Percentiles rank a stretch among this genome's conserved stretches.
Conservation (phyloP, 2,329 filamentous ascomycete genomes). For the Phyllosticta citrichinensis region DNA sequence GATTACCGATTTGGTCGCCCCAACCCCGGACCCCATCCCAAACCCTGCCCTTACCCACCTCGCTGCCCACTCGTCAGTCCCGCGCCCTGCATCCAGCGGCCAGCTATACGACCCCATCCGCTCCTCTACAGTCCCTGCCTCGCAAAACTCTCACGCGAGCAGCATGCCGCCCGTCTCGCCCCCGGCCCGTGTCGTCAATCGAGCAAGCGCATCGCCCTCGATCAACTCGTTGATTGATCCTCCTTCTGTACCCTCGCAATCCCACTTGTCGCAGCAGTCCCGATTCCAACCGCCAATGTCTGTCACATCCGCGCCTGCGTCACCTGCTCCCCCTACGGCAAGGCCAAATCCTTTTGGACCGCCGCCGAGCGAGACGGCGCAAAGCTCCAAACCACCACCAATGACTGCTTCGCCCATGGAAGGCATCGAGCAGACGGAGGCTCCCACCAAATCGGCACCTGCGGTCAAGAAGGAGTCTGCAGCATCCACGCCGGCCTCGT, state of each 20-base stretch:
- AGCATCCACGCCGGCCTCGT: constrained; percentile 35
- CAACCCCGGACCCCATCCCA: constrained; percentile 19
- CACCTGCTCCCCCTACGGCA: constrained; percentile 18
- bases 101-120: constrained; percentile 87
- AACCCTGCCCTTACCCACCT: constrained; percentile 28
- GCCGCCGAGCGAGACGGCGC: constrained; percentile 1
- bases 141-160: constrained; percentile 29
- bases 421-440: constrained; percentile 23
- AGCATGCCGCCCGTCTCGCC: constrained; percentile 38
- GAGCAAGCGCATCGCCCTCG: constrained; percentile 81
- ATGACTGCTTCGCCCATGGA: constrained; percentile 22
- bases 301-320: constrained; percentile 30
- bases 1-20: constrained; percentile 30
- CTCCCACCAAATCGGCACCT: constrained; percentile 11
- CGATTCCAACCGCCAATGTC: constrained; percentile 24
- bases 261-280: constrained; percentile 13
- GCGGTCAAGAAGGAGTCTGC: constrained; percentile 26
- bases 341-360: constrained; percentile 9
- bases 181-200: constrained; percentile 43
- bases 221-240: constrained; percentile 85
- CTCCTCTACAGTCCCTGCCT: constrained; percentile 41
- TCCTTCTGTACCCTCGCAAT: constrained; percentile 33
- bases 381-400: constrained; percentile 2
- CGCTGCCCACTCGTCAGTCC: constrained; percentile 37
- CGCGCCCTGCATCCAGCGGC: constrained; percentile 54